Conservation (phyloP, 805 yeast species). For the Metschnikowia koreensis region DNA sequence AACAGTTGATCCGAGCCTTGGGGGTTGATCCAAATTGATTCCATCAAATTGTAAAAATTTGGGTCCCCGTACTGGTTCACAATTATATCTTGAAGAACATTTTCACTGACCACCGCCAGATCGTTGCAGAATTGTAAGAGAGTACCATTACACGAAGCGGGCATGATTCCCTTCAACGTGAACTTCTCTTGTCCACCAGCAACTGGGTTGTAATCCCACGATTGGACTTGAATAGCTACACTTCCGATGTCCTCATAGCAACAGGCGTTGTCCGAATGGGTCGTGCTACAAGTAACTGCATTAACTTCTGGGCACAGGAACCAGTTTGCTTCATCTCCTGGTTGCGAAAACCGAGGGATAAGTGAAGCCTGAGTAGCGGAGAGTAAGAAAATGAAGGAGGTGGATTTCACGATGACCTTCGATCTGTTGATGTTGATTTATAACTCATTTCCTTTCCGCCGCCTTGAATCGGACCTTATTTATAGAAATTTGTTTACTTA, state of each 20-base stretch:
- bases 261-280: constrained; percentile 20
- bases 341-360: too few species aligned
- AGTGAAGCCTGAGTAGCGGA: too few species aligned
- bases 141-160: constrained; percentile 39
- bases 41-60: constrained; percentile 25
- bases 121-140: constrained; percentile 36
- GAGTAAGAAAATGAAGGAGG: too few species aligned
- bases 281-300: too few species aligned
- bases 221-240: constrained; percentile 38
- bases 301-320: too few species aligned
- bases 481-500: too few species aligned
- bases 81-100: constrained; percentile 25
- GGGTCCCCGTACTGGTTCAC: constrained; percentile 26
- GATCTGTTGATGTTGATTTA: too few species aligned
- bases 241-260: constrained; percentile 42
- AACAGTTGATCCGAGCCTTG: constrained; percentile 32
- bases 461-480: too few species aligned
- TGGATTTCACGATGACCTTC: too few species aligned
- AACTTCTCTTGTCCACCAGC: constrained; percentile 32
- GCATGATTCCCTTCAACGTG: constrained; percentile 45
- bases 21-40: constrained; percentile 24
- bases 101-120: constrained; percentile 22
- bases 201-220: constrained; percentile 36
- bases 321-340: too few species aligned
- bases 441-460: too few species aligned